Conservation (phyloP, 306 rosid species). For the Luffa acutangula region DNA sequence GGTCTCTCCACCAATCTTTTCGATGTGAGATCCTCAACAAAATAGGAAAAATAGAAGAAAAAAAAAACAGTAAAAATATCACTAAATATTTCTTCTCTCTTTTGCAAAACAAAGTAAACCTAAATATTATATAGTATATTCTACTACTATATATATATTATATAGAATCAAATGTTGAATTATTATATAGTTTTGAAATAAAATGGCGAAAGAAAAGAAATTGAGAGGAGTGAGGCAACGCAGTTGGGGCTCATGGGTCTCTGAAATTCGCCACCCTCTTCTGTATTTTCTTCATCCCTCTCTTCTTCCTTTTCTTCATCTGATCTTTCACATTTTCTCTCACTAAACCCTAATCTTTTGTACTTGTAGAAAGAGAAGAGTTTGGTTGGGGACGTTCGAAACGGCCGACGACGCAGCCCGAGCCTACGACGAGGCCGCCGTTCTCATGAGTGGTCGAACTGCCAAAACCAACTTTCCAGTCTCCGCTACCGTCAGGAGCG, state of each 20-base stretch:
- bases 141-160: not conserved
- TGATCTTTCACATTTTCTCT: not conserved
- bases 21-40: too few species aligned
- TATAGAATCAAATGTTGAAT: not conserved
- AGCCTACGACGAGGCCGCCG: conserved; percentile 88
- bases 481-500: too few species aligned
- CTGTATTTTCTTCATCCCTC: conserved; percentile 32
- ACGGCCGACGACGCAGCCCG: conserved; percentile 82
- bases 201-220: conserved; percentile 53
- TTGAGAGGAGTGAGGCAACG: conserved; percentile 87
- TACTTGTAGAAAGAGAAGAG: conserved; percentile 66
- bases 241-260: conserved; percentile 92
- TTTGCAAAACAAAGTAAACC: too few species aligned
- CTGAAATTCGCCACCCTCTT: conserved; percentile 83
- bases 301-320: not conserved
- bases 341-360: not conserved
- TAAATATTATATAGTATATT: too few species aligned
- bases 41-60: too few species aligned
- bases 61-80: too few species aligned
- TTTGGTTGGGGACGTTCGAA: conserved; percentile 88
- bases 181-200: not conserved
- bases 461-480: conserved; percentile 81
- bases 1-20: too few species aligned
- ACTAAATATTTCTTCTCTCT: too few species aligned
- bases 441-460: conserved; percentile 64